Evolutionary conservation across 1,284 basidiomycete genomes (phyloP), one percentile per base, ranked within the genome.

Genomic region (Ceratobasidium sp.): DNA sequence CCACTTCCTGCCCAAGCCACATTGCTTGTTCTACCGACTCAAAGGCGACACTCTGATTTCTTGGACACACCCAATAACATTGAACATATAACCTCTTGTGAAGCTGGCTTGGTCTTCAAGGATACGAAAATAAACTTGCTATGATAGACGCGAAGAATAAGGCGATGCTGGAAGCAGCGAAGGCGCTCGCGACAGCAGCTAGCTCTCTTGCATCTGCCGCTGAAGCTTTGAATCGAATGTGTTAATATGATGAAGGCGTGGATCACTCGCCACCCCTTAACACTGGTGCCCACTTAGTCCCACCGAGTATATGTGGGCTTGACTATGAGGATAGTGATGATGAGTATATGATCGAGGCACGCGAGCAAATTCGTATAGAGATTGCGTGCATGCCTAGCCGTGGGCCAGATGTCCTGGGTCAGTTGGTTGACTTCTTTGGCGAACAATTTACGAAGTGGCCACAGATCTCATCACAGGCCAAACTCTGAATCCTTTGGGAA

Each of bases 131-230:
- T 51, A 51, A 15, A 51, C 49, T 61, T 26, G 26, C 28, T 10
- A 71, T 71, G 71, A 55, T 10, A 44, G 20, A 13, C 12, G 23
- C 39, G 44, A 63, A 18, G 26, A 28, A 73, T 13, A 49, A 73
- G 46, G 71, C 56, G 42, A 44, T 73, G n/a, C n/a, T 26, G 12
- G n/a, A 61, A 39, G 71, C 58, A 7, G 58, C 33, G 4, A 73
- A 73, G 58, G 71, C 71, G 9, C 56, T 73, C 7, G 58, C 71
- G 12, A 42, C 58, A 44, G 71, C 71, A 28, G 71, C 71, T 18
- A 33, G 18, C 23, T 73, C 71, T 26, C 46, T 73, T n/a, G 58
- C 71, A 33, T 40, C 42, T 23, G 71, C 71, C 26, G 56, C 71
- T 40, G 71, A 73, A 26, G 71, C 71, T 12, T 44, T 73, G 20